Base-by-base conservation (phyloP, 2,329 filamentous ascomycete species). In the Hymenotorrendiella dingleyae region DNA sequence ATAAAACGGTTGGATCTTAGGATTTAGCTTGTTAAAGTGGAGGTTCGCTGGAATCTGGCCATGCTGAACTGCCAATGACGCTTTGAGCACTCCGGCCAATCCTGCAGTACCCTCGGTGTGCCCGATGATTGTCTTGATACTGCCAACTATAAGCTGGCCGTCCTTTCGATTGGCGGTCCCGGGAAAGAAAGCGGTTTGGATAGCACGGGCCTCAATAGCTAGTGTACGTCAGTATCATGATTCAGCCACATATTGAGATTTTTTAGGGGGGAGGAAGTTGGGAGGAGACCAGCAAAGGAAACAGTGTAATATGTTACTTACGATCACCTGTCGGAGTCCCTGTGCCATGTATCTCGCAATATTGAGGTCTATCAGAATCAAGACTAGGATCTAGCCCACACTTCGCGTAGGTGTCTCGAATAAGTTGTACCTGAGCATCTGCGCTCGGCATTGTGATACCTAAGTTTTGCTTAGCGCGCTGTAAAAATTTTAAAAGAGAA, bases 401-500 rank as follows among this genome's bases (percentile, higher is more conserved):
- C 4, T 55, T 59, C 1, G 24, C 32, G 50, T 78, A 78, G 0
- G 69, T 70, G 10, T 61, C 56, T 36, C 58, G 58, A 43, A 76
- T 76, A 1, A 74, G 53, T 0, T 37, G 45, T 1, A 62, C 58
- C 48, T 77, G 74, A 1, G 71, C 67, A 2, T 51, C 42, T 1
- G 61, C 55, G 38, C 63, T 76, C 0, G 77, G 78, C 59, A 75
- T 66, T 0, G 76, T 79, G 47, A 80, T 72, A 0, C 75, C 75
- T n/a, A n/a, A n/a, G n/a, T n/a, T n/a, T n/a, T n/a, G n/a, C n/a
- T n/a, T n/a, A n/a, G n/a, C n/a, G n/a, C n/a, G n/a, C n/a, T n/a
- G n/a, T n/a, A n/a, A n/a, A n/a, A n/a, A n/a, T n/a, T n/a, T n/a
- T n/a, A n/a, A n/a, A n/a, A n/a, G n/a, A n/a, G n/a, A n/a, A n/a